These are phyloP conservation scores for Rhododendron kiyosumense DNA, from an alignment of 148 eudicot species.

Conservation along the genomic window DNA sequence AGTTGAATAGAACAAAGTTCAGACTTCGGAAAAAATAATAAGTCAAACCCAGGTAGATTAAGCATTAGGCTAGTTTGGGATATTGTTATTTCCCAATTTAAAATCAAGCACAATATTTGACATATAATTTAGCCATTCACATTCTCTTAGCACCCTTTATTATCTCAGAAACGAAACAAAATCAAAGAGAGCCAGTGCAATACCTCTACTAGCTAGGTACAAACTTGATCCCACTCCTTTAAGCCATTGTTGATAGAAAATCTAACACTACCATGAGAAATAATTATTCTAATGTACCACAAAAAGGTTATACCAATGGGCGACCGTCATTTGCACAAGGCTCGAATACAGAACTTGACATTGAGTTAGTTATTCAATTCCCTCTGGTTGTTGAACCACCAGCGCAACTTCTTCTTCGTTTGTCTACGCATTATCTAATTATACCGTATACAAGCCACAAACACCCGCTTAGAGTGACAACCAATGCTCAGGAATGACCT, in stretches of 20 bases:
- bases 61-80: background rate
- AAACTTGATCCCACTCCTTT: background rate
- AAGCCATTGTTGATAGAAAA: background rate
- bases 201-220: background rate
- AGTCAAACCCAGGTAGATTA: background rate
- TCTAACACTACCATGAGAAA: background rate
- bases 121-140: background rate
- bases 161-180: background rate
- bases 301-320: background rate
- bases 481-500: background rate
- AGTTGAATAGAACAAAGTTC: background rate
- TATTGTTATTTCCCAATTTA: background rate
- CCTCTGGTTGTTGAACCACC: background rate
- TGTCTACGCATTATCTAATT: background rate
- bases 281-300: background rate
- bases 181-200: background rate
- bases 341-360: background rate
- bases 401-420: background rate
- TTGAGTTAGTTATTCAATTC: background rate
- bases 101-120: background rate
- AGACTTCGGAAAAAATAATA: background rate
- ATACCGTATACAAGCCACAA: background rate
- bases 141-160: background rate
- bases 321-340: background rate
- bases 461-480: background rate